Base-by-base conservation (phyloP, 2,329 filamentous ascomycete genomes). In the Neospermospora avenae region DNA sequence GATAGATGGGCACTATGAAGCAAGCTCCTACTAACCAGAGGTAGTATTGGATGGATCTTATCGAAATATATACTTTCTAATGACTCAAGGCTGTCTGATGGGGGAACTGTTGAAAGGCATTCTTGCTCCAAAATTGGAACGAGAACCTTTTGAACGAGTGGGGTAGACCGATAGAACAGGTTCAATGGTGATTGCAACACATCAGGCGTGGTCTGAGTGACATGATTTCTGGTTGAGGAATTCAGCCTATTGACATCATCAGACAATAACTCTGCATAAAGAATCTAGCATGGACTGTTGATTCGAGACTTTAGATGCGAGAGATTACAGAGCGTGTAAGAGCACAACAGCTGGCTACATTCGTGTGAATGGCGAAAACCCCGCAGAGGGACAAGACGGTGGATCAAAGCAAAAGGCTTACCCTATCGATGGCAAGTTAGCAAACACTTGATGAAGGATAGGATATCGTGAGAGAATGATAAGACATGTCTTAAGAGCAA, bases 91-190 rank as follows among this genome's bases (percentile, higher is more conserved):
- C 83, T 80, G 2, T 73, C 68, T 0, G 76, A 71, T 0, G 81
- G 77, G 0, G 83, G 82, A 7, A 81, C 67, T 37, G 77, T 79
- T 0, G 77, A 74, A 1, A 83, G 70, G 52, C 63, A 64, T 41
- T 70, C 67, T 24, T 68, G 62, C 34, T 69, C 63, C n/a, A 70
- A 55, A 37, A 68, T 54, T n/a, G 68, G 66, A 7, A 65, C 37
- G 1, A 70, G 42, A 14, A 67, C 63, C 20, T 63, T 63, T 42
- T 64, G 62, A 8, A 68, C 42, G 25, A 67, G 28, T 25, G 63
- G 60, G 16, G 59, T 39, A 37, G 64, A 66, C 51, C 62, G 60
- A 52, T 63, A 59, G 41, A 66, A 67, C 11, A 66, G 11, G 31
- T 59, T 67, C 3, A 57, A 60, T 25, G 59, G 57, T 35, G 60